Percentiles rank a stretch among this genome's conserved stretches.
Evolutionary conservation across 352 stramenopile species (phyloP).

Genomic region (Globisporangium apiculatum): DNA sequence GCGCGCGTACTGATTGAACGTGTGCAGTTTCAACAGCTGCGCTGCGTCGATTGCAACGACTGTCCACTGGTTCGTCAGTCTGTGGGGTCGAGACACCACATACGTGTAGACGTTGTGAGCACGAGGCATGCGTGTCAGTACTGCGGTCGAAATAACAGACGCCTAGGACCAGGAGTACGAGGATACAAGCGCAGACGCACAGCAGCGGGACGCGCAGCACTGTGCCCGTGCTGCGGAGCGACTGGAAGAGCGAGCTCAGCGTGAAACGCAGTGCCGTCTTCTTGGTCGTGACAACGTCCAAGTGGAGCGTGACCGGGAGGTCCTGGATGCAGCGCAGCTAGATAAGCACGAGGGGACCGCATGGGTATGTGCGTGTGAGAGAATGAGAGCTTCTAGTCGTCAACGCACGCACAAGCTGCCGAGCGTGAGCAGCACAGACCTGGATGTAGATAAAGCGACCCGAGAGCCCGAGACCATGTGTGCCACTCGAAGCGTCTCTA

Average conservation of each 20-base stretch:
- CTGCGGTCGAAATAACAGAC: no score
- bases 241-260: slow-evolving; percentile 62
- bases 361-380: no score
- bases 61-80: slow-evolving; percentile 47
- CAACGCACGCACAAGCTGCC: no score
- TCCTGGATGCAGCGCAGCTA: slow-evolving; percentile 34
- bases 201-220: slow-evolving; percentile 56
- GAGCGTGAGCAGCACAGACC: slow-evolving; percentile 13
- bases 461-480: slow-evolving; percentile 51
- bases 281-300: slow-evolving; percentile 65
- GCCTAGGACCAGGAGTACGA: not conserved
- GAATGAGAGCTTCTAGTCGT: no score
- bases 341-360: no score
- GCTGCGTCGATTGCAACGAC: slow-evolving; percentile 60
- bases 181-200: not conserved
- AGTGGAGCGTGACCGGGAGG: slow-evolving; percentile 48
- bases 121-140: not conserved
- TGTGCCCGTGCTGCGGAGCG: slow-evolving; percentile 43
- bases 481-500: slow-evolving; percentile 40
- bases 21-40: slow-evolving; percentile 51
- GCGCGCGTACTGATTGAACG: slow-evolving; percentile 60
- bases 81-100: slow-evolving; percentile 5
- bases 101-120: not conserved
- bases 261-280: slow-evolving; percentile 61
- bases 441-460: slow-evolving; percentile 70